A percentile compares a stretch with the other conserved stretches of the same genome.
Conservation (phyloP, 176 grass and related monocot species). For the Raddia guianensis region DNA sequence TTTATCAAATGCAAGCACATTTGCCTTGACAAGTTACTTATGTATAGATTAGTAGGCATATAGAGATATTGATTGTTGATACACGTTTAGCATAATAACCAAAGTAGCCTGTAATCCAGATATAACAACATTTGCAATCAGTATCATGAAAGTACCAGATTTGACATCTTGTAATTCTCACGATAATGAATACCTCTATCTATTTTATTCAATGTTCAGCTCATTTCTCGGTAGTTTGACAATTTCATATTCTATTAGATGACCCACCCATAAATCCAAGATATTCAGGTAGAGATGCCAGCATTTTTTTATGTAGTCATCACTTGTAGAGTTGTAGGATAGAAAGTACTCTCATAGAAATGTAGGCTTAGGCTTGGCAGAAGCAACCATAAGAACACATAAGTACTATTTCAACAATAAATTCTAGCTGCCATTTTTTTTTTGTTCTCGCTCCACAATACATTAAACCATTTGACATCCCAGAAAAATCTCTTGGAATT, state of each 20-base stretch:
- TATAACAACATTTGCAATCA: neutral
- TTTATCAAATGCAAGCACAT: neutral
- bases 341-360: conserved; percentile 22
- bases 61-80: neutral
- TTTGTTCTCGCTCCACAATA: conserved; percentile 12
- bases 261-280: conserved; percentile 13
- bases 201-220: neutral
- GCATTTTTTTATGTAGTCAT: neutral
- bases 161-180: neutral
- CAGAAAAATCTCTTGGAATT: conserved; percentile 18
- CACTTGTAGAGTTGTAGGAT: neutral
- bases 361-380: conserved; percentile 12
- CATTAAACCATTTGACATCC: conserved; percentile 31
- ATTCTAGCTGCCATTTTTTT: neutral
- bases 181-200: neutral
- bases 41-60: neutral
- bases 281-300: conserved; percentile 14
- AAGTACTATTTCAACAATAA: conserved; percentile 33
- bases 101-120: neutral
- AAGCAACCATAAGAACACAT: conserved; percentile 28
- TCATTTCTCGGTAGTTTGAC: conserved; percentile 1
- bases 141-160: neutral
- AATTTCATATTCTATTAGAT: neutral
- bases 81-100: neutral
- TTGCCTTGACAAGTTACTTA: neutral